Evolutionary conservation across 805 yeast species (phyloP).

Genomic region (Yamadazyma kitorensis): DNA sequence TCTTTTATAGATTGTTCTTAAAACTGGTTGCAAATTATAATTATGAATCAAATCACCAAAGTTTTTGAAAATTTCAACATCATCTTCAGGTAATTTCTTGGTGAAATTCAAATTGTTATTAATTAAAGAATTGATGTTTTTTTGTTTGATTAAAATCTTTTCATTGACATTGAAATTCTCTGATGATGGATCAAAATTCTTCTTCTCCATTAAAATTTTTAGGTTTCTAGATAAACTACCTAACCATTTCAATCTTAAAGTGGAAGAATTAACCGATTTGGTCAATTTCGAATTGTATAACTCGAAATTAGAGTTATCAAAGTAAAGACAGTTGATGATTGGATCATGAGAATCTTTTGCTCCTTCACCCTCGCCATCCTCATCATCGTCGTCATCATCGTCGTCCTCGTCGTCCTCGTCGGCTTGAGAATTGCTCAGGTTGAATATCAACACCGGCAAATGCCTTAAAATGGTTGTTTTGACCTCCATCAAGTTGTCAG

Average conservation of each 20-base stretch:
- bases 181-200: conserved; percentile 55
- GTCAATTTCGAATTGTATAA: conserved; percentile 81
- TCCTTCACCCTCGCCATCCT: conserved; percentile 48
- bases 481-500: conserved; percentile 91
- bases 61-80: conserved; percentile 49
- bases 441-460: conserved; percentile 84
- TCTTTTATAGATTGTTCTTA: conserved; percentile 84
- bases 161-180: conserved; percentile 58
- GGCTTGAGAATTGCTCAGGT: conserved; percentile 38
- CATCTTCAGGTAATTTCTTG: conserved; percentile 53
- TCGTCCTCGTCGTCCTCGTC: conserved; percentile 14
- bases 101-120: conserved; percentile 56
- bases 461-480: conserved; percentile 93
- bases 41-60: conserved; percentile 57
- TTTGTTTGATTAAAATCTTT: conserved; percentile 72
- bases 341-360: conserved; percentile 46
- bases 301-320: conserved; percentile 81
- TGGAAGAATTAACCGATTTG: conserved; percentile 66
- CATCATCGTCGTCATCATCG: conserved; percentile 47
- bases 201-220: conserved; percentile 79
- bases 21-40: conserved; percentile 73
- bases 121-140: conserved; percentile 73
- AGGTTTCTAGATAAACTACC: conserved; percentile 78
- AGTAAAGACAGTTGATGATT: conserved; percentile 78
- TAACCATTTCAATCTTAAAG: conserved; percentile 86